Conservation (phyloP, 1,139 yeast species). For the Hemisphaericaspora lyxosophila region DNA sequence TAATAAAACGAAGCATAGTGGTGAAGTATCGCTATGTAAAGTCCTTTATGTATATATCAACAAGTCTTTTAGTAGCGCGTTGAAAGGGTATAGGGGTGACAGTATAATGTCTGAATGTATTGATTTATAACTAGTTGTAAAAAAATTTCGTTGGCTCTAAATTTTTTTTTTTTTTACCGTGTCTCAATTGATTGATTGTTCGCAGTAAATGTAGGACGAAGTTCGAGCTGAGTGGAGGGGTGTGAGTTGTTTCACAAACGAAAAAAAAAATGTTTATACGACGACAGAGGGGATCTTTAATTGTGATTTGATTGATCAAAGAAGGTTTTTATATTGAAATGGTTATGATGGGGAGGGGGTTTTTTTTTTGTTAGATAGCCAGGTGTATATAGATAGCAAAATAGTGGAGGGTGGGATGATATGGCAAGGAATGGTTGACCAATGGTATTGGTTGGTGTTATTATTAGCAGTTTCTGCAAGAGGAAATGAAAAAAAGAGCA, state of each 20-base stretch:
- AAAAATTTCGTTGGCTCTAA: background rate
- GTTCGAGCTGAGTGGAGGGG: too few species aligned
- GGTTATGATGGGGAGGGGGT: too few species aligned
- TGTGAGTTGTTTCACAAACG: too few species aligned
- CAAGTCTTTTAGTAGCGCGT: background rate
- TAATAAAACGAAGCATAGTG: conserved; percentile 29
- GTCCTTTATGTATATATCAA: background rate
- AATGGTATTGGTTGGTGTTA: too few species aligned
- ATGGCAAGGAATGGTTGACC: background rate
- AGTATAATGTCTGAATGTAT: too few species aligned
- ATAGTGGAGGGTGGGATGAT: background rate
- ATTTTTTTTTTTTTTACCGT: background rate
- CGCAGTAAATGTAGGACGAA: too few species aligned
- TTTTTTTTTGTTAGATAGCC: background rate
- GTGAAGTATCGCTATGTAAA: background rate
- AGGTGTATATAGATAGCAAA: background rate
- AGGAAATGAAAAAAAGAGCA: background rate
- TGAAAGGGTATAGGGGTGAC: background rate
- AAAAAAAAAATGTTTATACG: background rate
- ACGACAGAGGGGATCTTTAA: too few species aligned
- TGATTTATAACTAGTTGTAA: background rate
- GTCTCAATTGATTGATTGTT: too few species aligned
- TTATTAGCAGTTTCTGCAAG: too few species aligned
- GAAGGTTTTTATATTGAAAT: too few species aligned
- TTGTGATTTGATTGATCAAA: too few species aligned